Percentiles rank a stretch among this genome's conserved stretches.
phyloP scores from a whole-genome alignment of 2,329 filamentous ascomycete species.

The Diaporthe ilicicola region DNA sequence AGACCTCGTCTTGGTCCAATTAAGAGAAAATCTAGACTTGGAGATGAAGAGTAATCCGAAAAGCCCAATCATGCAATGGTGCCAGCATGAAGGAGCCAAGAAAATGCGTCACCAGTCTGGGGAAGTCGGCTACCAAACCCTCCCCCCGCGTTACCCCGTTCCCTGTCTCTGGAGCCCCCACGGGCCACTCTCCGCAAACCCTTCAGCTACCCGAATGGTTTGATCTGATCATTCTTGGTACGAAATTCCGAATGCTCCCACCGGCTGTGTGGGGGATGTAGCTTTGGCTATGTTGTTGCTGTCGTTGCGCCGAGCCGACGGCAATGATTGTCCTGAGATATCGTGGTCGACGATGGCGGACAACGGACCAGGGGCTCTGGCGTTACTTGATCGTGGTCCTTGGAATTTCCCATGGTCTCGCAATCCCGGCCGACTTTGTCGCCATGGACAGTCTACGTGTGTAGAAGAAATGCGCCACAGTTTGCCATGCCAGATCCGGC shows the following conservation, averaged over 20 bases:
- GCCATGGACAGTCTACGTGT: slow-evolving; percentile 2
- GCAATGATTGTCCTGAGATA: not conserved
- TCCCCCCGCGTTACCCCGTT: slow-evolving; percentile 21
- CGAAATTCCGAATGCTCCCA: slow-evolving; percentile 4
- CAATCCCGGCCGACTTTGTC: slow-evolving; percentile 17
- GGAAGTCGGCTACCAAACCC: slow-evolving; percentile 23
- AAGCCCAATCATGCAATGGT: slow-evolving; percentile 8
- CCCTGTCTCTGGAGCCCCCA: slow-evolving; percentile 29
- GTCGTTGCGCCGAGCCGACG: slow-evolving; percentile 14
- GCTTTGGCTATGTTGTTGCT: not conserved
- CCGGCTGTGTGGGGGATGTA: not conserved
- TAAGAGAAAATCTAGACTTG: not conserved
- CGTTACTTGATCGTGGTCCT: not conserved
- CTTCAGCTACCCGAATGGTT: slow-evolving; percentile 27
- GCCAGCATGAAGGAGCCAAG: not conserved
- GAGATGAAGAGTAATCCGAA: not conserved
- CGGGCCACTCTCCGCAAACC: slow-evolving; percentile 26
- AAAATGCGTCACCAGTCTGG: slow-evolving; percentile 32
- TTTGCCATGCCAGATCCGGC: slow-evolving; percentile 13
- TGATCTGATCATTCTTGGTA: slow-evolving; percentile 28
- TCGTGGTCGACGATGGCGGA: not conserved
- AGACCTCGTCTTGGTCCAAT: not conserved
- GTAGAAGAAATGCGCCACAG: not conserved
- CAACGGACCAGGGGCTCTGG: not conserved
- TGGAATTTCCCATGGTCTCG: slow-evolving; percentile 6